These are phyloP conservation scores for Wickerhamiella azymoides DNA, from an alignment of 805 yeast species.

Conservation along the genomic window DNA sequence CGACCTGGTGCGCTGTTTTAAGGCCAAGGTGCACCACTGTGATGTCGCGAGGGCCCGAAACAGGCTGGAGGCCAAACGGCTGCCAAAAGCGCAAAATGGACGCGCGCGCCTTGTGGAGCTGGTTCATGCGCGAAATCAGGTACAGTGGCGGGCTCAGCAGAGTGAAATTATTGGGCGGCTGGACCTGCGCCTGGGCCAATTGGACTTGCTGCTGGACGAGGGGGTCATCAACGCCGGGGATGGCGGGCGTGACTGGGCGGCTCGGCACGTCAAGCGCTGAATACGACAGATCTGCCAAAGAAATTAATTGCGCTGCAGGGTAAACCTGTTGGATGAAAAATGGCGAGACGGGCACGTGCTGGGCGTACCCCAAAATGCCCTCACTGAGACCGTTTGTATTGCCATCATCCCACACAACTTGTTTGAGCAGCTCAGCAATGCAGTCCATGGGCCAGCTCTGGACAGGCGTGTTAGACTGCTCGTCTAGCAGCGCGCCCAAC, in stretches of 20 bases:
- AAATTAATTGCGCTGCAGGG: slow-evolving; percentile 1
- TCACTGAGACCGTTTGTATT: slow-evolving; percentile 6
- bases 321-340: slow-evolving; percentile 1
- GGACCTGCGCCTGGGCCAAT: not conserved
- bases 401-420: slow-evolving; percentile 27
- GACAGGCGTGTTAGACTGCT: not conserved
- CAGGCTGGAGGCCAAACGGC: slow-evolving; percentile 26
- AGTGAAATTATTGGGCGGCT: slow-evolving; percentile 5
- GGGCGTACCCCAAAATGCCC: not conserved
- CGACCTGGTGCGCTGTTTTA: slow-evolving; percentile 8
- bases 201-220: not conserved
- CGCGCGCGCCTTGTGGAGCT: slow-evolving; percentile 24
- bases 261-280: not conserved
- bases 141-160: slow-evolving; percentile 24
- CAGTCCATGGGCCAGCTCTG: slow-evolving; percentile 12
- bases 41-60: slow-evolving; percentile 21
- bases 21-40: slow-evolving; percentile 19
- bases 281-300: slow-evolving; percentile 1
- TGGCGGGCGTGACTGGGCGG: slow-evolving; percentile 1
- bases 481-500: not conserved
- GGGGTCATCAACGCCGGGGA: slow-evolving; percentile 5
- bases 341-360: slow-evolving; percentile 7
- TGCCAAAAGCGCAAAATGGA: slow-evolving; percentile 30
- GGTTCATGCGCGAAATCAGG: slow-evolving; percentile 19
- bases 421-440: slow-evolving; percentile 19